These are phyloP conservation scores for Epichloe coenophiala DNA, from an alignment of 2,329 filamentous ascomycete species.

Conservation along the genomic window DNA sequence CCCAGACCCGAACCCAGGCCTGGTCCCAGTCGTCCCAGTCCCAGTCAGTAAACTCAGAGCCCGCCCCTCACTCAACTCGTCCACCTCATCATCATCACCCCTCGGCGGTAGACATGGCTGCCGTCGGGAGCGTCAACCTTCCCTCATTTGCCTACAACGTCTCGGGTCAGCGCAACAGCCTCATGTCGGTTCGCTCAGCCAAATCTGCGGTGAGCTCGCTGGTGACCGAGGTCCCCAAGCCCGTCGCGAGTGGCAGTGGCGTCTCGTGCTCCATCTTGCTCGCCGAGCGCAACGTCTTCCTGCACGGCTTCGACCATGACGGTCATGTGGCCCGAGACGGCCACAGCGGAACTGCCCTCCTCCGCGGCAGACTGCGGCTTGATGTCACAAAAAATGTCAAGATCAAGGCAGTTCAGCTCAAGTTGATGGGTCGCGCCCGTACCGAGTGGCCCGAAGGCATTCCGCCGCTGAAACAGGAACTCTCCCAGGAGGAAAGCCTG, in stretches of 20 bases:
- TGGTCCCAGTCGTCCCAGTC: too few species aligned
- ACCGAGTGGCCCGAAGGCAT: slow-evolving; percentile 98
- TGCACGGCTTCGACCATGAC: slow-evolving; percentile 66
- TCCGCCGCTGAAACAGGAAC: slow-evolving; percentile 71
- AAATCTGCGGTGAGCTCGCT: slow-evolving; percentile 37
- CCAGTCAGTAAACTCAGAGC: background rate
- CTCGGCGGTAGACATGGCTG: slow-evolving; percentile 10
- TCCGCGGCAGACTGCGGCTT: slow-evolving; percentile 72
- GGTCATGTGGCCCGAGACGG: slow-evolving; percentile 39
- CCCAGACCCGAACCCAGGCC: background rate
- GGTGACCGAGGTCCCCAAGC: slow-evolving; percentile 50
- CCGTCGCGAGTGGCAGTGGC: slow-evolving; percentile 65
- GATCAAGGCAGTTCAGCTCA: slow-evolving; percentile 80
- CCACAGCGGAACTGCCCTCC: slow-evolving; percentile 62
- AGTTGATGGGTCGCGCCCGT: slow-evolving; percentile 69
- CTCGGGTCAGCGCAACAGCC: slow-evolving; percentile 30
- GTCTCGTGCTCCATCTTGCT: slow-evolving; percentile 60
- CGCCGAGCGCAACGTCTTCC: slow-evolving; percentile 67
- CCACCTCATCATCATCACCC: background rate
- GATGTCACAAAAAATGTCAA: slow-evolving; percentile 89
- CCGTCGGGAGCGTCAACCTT: slow-evolving; percentile 10
- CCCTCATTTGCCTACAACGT: slow-evolving; percentile 13
- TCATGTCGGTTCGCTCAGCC: slow-evolving; percentile 35
- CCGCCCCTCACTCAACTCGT: background rate
- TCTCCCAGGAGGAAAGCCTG: slow-evolving; percentile 71